Evolutionary conservation across 371 early-diverging fungal genomes (phyloP), one percentile per base, ranked within the genome.

Genomic region (Sporodiniella umbellata): DNA sequence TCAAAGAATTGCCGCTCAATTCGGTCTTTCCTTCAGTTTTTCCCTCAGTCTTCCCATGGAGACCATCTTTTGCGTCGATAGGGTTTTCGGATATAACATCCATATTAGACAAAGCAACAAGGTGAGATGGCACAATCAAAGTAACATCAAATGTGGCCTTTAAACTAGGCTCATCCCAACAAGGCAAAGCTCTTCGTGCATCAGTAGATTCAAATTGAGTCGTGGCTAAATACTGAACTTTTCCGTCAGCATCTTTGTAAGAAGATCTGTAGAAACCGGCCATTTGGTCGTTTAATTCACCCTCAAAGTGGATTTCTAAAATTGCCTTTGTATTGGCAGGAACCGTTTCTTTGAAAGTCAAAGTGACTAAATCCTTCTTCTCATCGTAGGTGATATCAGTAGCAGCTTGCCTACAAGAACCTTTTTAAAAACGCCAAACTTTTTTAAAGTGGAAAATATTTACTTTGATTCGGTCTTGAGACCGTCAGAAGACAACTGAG

Each of bases 141-240:
- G 82, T 89, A 19, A 93, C 80, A 56, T 88, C 87, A 63, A 95
- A 96, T 1, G 90, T 90, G 18, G 98, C 96, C 74, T 96, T 91
- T 56, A 87, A 75, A 22, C 83, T 80, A 55, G 94, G 94, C 69
- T 93, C 89, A 66, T 93, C 88, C 86, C 90, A 96, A 74, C 92
- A 95, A 2, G 98, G 98, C 72, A 96, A 90, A 17, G 89, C 91
- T 42, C 88, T 81, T 53, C 97, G 84, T 42, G 92, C 92, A 76
- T 90, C 89, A 4, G 94, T 92, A 4, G 97, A 83, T 67, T 96
- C 95, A 67, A 95, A 97, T 66, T 96, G 95, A 7, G 95, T 95
- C 19, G 86, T 89, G 5, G 86, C 91, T 67, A 93, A 74, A 59
- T 81, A 82, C 25, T 85, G 81, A 25, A 79, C 82, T 47, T 81